phyloP scores from a whole-genome alignment of 495 filamentous ascomycete species.

The Aspergillus cavernicola region DNA sequence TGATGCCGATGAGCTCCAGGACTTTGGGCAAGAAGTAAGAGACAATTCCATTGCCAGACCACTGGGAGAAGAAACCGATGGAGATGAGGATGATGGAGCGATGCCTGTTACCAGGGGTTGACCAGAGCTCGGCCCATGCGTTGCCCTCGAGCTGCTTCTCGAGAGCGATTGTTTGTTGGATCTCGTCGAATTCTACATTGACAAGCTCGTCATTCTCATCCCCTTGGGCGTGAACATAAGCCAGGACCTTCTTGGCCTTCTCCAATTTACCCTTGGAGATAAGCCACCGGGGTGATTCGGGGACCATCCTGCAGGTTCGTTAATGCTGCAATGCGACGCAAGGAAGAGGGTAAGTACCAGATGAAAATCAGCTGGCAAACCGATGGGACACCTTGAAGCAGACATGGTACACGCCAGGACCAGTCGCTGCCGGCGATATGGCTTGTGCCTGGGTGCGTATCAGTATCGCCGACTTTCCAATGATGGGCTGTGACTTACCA shows the following conservation, averaged over 20 bases:
- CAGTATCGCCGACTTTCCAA: no score
- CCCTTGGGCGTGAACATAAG: conserved; percentile 6
- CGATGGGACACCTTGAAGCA: neutral
- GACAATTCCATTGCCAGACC: conserved; percentile 8
- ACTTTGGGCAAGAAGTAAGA: conserved; percentile 9
- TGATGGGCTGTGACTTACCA: no score
- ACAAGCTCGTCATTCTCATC: conserved; percentile 10
- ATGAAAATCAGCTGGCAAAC: conserved; percentile 5
- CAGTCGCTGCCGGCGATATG: neutral
- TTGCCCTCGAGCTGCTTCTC: conserved; percentile 6
- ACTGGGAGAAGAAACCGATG: conserved; percentile 11
- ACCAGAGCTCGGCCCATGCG: conserved; percentile 5
- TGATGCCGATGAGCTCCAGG: conserved; percentile 8
- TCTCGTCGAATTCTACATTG: conserved; percentile 10
- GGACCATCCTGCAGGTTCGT: neutral
- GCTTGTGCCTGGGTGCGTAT: neutral
- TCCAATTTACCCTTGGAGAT: conserved; percentile 4
- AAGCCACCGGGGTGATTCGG: conserved; percentile 7
- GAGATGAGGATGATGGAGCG: conserved; percentile 5
- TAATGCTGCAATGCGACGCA: neutral
- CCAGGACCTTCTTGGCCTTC: conserved; percentile 9
- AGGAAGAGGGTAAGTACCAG: neutral
- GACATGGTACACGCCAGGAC: conserved; percentile 7
- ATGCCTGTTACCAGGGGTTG: conserved; percentile 2
- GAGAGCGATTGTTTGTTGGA: conserved; percentile 1